Conservation (phyloP, 2,329 filamentous ascomycete genomes). For the Cercospora nicotianae region DNA sequence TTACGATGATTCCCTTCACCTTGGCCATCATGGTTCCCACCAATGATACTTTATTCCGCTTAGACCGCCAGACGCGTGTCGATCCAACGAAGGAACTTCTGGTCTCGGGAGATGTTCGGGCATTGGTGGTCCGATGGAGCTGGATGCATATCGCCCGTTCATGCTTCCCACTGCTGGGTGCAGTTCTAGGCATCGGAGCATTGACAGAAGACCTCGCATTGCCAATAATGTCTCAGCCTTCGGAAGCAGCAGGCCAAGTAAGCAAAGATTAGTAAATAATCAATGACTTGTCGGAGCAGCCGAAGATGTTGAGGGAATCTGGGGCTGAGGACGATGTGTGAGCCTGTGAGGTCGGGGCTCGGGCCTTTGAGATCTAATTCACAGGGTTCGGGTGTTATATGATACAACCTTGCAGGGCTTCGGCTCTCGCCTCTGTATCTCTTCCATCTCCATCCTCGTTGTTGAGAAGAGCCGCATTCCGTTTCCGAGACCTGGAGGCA, state of each 20-base stretch:
- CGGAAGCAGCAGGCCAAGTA: neutral
- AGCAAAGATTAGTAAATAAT: neutral
- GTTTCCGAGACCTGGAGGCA: neutral
- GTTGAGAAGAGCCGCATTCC: neutral
- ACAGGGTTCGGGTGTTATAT: neutral
- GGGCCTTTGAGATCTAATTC: neutral
- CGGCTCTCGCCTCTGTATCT: neutral
- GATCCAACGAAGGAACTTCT: neutral
- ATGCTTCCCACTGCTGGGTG: constrained; percentile 5
- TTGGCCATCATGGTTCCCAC: constrained; percentile 12
- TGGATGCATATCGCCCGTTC: constrained; percentile 12
- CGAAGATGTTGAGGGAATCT: too few relatives aligned
- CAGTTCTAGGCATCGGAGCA: constrained; percentile 1
- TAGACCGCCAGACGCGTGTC: neutral
- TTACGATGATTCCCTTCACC: constrained; percentile 15
- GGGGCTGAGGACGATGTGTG: neutral
- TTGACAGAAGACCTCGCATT: neutral
- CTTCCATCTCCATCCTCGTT: neutral
- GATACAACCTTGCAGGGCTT: neutral
- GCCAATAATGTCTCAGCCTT: neutral
- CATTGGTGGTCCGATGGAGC: constrained; percentile 8
- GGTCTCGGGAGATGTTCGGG: neutral
- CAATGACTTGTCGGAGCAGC: neutral
- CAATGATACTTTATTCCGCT: constrained; percentile 5
- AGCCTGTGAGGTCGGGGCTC: neutral